These are phyloP conservation scores for Lipomyces orientalis DNA, from an alignment of 805 yeast genomes.

Conservation along the genomic window DNA sequence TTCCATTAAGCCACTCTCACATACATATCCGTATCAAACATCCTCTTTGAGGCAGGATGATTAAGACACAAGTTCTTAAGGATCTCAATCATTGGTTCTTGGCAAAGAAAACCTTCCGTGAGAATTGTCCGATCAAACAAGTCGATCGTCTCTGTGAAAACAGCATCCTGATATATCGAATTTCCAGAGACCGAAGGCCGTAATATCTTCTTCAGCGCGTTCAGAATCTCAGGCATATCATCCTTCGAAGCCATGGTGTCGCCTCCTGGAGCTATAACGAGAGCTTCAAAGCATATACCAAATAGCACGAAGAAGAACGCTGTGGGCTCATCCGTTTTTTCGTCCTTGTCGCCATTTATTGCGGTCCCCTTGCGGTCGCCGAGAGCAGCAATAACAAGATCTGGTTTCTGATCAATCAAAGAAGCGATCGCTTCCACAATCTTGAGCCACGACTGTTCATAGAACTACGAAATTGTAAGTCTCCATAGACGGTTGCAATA, in stretches of 20 bases:
- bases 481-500: not conserved
- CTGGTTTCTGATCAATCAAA: constrained; percentile 59
- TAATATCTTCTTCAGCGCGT: constrained; percentile 62
- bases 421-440: constrained; percentile 76
- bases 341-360: constrained; percentile 24
- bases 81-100: constrained; percentile 57
- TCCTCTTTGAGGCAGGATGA: constrained; percentile 45
- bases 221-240: constrained; percentile 49
- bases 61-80: constrained; percentile 60
- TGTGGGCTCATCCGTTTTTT: constrained; percentile 43
- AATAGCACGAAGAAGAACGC: constrained; percentile 76
- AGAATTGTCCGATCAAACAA: constrained; percentile 73
- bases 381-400: constrained; percentile 54
- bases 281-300: constrained; percentile 80
- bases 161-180: constrained; percentile 65
- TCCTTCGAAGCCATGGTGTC: constrained; percentile 38
- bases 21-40: constrained; percentile 25
- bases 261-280: constrained; percentile 53
- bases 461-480: constrained; percentile 42
- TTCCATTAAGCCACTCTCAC: not conserved
- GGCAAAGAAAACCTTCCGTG: constrained; percentile 58
- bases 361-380: constrained; percentile 56
- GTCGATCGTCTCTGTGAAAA: constrained; percentile 78
- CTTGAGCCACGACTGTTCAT: constrained; percentile 73
- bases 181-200: constrained; percentile 62